These are phyloP conservation scores for Nannochloropsis gaditana DNA, from an alignment of 108 stramenopile species.

Conservation along the genomic window DNA sequence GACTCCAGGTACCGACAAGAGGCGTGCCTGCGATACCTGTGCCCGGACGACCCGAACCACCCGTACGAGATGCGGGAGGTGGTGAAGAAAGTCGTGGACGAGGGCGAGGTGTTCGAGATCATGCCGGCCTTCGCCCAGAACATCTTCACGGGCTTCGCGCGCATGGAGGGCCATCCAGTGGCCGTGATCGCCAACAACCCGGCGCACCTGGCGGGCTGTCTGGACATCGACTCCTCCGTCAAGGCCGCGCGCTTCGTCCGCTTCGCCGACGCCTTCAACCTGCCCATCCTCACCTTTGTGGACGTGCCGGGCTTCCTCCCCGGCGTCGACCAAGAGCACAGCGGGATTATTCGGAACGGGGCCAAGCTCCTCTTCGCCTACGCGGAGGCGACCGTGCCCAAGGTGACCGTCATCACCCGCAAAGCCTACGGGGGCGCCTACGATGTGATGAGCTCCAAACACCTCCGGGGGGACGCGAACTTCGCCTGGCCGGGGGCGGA, in stretches of 20 bases:
- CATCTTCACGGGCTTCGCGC: conserved; percentile 89
- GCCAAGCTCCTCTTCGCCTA: conserved; percentile 98
- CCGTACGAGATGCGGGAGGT: conserved; percentile 91
- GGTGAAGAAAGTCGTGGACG: conserved; percentile 80
- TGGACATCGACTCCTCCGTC: conserved; percentile 88
- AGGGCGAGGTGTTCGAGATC: conserved; percentile 88
- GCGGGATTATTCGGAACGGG: conserved; percentile 90
- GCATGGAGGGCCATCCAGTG: conserved; percentile 88
- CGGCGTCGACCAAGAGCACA: conserved; percentile 70
- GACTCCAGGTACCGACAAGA: conserved; percentile 76
- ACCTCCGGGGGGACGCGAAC: conserved; percentile 91
- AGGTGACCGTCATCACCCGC: conserved; percentile 88
- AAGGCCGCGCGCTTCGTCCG: conserved; percentile 73
- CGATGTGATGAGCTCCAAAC: conserved; percentile 98
- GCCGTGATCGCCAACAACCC: conserved; percentile 98
- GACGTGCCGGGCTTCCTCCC: conserved; percentile 99
- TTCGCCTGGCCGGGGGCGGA: conserved; percentile 97
- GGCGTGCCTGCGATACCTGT: conserved; percentile 68
- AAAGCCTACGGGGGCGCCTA: conserved; percentile 99
- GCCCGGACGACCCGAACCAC: conserved; percentile 91
- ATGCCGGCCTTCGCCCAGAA: conserved; percentile 90
- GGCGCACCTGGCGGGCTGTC: conserved; percentile 85
- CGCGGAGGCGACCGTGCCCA: conserved; percentile 87
- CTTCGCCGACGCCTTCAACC: conserved; percentile 97
- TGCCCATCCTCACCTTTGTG: conserved; percentile 97